These are phyloP conservation scores for Fraxinus nigra DNA, from an alignment of 305 asterid species.

Conservation along the genomic window DNA sequence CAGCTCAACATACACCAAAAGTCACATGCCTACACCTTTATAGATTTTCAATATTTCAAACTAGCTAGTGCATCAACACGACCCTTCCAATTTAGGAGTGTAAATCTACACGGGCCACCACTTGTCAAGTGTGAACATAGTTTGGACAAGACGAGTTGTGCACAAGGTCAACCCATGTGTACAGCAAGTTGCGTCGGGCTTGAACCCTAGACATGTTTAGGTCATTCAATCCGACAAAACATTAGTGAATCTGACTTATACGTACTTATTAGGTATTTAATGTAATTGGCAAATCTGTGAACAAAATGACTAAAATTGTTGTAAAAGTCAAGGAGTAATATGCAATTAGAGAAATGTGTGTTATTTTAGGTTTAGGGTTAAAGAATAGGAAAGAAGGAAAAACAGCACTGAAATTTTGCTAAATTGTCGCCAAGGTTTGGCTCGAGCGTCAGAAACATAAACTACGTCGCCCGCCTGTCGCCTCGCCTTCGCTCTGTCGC, in stretches of 20 bases:
- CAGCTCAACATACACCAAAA: not conserved
- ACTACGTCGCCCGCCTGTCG: no score
- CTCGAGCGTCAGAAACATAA: no score
- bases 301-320: no score
- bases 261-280: no score
- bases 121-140: not conserved
- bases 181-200: not conserved
- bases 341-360: no score
- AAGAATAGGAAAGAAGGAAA: no score
- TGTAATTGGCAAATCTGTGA: no score
- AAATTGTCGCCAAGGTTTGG: no score
- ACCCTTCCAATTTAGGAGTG: not conserved
- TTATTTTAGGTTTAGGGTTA: no score
- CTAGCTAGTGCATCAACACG: not conserved
- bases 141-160: not conserved
- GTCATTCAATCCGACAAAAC: not conserved
- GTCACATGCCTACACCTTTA: not conserved
- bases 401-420: no score
- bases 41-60: not conserved
- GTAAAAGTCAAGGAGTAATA: no score
- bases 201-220: not conserved
- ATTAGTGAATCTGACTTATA: not conserved
- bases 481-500: no score
- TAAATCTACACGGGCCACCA: not conserved
- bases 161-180: not conserved